A percentile compares a stretch with the other conserved stretches of the same genome.
phyloP scores from a whole-genome alignment of 306 rosid species.

The Cajanus cajan region DNA sequence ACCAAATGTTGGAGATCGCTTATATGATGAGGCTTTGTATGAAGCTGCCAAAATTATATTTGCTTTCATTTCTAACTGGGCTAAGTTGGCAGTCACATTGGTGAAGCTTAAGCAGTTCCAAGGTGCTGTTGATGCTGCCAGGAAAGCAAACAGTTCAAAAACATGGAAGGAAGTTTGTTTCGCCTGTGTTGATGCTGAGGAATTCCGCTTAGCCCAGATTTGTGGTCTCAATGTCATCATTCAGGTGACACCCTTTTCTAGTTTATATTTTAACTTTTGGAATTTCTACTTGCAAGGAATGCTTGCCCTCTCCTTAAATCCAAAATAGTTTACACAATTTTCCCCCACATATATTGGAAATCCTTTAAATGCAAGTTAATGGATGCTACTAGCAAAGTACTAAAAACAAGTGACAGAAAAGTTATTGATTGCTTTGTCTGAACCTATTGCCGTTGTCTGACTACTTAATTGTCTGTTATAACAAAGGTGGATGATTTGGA shows the following conservation, averaged over 20 bases:
- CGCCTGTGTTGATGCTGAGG: conserved; percentile 98
- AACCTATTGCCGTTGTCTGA: neutral
- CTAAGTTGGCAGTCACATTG: conserved; percentile 83
- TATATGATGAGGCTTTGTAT: conserved; percentile 82
- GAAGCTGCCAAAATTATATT: conserved; percentile 93
- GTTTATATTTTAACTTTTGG: neutral
- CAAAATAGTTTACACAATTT: neutral
- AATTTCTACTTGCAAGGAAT: conserved; percentile 20
- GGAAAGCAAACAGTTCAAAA: conserved; percentile 94
- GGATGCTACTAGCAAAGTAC: conserved; percentile 8
- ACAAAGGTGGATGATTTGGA: conserved; percentile 89
- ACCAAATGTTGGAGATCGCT: conserved; percentile 84
- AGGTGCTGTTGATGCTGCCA: conserved; percentile 97
- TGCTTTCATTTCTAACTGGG: conserved; percentile 92
- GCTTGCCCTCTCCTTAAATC: neutral
- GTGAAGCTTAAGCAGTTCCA: conserved; percentile 88
- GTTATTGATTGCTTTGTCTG: conserved; percentile 35
- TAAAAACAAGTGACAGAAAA: neutral
- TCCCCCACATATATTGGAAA: neutral
- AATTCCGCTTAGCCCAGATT: conserved; percentile 91
- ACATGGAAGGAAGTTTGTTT: conserved; percentile 98
- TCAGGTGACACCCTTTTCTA: conserved; percentile 51
- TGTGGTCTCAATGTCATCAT: conserved; percentile 94
- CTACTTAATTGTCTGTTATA: conserved; percentile 14
- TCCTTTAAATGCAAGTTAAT: conserved; percentile 10